phyloP scores from a whole-genome alignment of 495 filamentous ascomycete genomes.

The Evansstolkia leycettana region DNA sequence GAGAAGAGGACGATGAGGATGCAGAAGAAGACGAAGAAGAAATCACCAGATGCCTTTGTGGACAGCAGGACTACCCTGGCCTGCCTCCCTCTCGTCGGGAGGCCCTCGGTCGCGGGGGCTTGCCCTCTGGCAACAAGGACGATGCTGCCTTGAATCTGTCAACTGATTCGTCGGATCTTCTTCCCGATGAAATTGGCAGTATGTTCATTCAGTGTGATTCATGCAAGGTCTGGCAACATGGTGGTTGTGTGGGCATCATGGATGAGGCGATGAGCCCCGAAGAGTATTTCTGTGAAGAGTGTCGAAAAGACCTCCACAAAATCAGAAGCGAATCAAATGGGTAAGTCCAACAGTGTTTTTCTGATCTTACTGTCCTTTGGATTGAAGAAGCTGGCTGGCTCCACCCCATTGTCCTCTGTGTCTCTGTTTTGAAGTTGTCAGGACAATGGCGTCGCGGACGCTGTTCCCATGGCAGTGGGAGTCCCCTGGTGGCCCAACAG shows the following conservation, averaged over 20 bases:
- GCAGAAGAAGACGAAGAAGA: slow-evolving; percentile 64
- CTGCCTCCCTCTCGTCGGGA: slow-evolving; percentile 57
- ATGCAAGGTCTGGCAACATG: slow-evolving; percentile 98
- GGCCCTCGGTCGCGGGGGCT: slow-evolving; percentile 37
- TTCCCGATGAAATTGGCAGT: slow-evolving; percentile 77
- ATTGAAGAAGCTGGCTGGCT: neutral
- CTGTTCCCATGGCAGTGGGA: no score
- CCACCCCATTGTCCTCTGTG: neutral
- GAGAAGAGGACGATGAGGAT: slow-evolving; percentile 50
- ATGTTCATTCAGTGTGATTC: slow-evolving; percentile 97
- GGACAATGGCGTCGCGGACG: no score
- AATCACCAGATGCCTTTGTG: slow-evolving; percentile 89
- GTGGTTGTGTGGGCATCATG: slow-evolving; percentile 94
- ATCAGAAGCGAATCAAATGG: slow-evolving; percentile 69
- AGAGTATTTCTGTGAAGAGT: slow-evolving; percentile 96
- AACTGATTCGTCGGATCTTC: slow-evolving; percentile 26
- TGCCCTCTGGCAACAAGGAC: slow-evolving; percentile 37
- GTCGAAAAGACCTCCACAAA: slow-evolving; percentile 80
- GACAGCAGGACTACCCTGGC: slow-evolving; percentile 88
- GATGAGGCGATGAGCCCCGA: slow-evolving; percentile 85
- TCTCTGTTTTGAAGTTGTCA: neutral
- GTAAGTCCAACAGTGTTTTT: slow-evolving; percentile 41
- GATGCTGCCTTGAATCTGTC: slow-evolving; percentile 36
- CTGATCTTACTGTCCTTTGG: neutral
- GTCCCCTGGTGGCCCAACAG: no score